Conservation (phyloP, 2,329 filamentous ascomycete genomes). For the Ilyonectria robusta region DNA sequence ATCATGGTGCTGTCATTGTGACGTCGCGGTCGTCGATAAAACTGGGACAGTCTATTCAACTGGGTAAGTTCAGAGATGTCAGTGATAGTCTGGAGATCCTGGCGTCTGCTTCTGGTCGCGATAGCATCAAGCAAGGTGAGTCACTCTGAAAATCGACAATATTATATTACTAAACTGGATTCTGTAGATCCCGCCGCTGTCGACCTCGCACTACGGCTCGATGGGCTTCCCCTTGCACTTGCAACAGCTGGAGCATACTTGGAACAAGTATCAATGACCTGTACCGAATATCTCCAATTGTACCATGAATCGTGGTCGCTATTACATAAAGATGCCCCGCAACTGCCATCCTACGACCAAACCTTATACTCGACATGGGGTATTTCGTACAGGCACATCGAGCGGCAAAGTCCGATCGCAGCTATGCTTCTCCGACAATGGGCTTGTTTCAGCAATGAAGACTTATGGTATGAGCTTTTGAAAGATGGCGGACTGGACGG, state of each 20-base stretch:
- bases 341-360: constrained; percentile 49
- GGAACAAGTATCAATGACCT: constrained; percentile 52
- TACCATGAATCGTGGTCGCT: constrained; percentile 57
- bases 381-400: constrained; percentile 55
- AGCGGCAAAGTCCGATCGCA: constrained; percentile 38
- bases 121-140: constrained; percentile 1
- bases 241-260: constrained; percentile 62
- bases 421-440: constrained; percentile 56
- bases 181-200: neutral
- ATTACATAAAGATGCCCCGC: constrained; percentile 50
- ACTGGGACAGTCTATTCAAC: neutral
- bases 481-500: constrained; percentile 23
- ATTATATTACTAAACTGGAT: neutral
- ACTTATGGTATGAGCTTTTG: constrained; percentile 62
- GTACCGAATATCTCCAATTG: constrained; percentile 55
- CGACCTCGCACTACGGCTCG: constrained; percentile 1
- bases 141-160: neutral
- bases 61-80: neutral
- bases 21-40: neutral
- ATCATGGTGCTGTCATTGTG: neutral
- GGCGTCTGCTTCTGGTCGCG: neutral
- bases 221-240: constrained; percentile 61
- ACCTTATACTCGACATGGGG: constrained; percentile 56
- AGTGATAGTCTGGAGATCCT: constrained; percentile 1
- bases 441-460: constrained; percentile 60